phyloP scores from a whole-genome alignment of 192 early-diverging fungal genomes.

The Lunasporangiospora selenospora region DNA sequence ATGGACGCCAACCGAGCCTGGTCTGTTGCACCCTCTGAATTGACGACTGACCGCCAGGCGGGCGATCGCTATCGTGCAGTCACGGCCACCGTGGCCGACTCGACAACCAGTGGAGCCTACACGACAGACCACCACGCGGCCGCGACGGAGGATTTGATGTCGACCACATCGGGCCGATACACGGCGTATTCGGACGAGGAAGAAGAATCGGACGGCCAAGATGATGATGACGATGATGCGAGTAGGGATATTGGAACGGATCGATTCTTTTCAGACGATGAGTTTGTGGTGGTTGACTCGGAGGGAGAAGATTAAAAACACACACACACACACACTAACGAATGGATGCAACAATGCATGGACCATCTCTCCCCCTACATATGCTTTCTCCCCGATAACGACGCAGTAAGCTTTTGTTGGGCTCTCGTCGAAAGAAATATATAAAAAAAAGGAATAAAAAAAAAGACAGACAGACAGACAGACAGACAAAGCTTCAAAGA shows the following conservation, averaged over 20 bases:
- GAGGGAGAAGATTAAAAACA: slow-evolving; percentile 32
- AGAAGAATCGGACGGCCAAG: slow-evolving; percentile 4
- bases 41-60: too few species aligned
- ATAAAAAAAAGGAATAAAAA: too few species aligned
- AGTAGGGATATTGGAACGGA: not conserved
- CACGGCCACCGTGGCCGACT: slow-evolving; percentile 5
- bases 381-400: too few species aligned
- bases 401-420: too few species aligned
- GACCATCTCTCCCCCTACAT: too few species aligned
- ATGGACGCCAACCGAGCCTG: slow-evolving; percentile 18
- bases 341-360: too few species aligned
- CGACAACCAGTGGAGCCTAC: not conserved
- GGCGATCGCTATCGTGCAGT: not conserved
- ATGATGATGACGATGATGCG: slow-evolving; percentile 17
- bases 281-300: slow-evolving; percentile 35
- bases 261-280: slow-evolving; percentile 31
- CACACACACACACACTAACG: too few species aligned
- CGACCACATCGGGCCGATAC: slow-evolving; percentile 16
- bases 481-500: too few species aligned
- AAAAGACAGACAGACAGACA: too few species aligned
- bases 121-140: not conserved
- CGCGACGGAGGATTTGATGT: slow-evolving; percentile 29
- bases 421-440: too few species aligned
- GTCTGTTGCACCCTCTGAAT: not conserved
- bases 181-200: slow-evolving; percentile 3